A percentile compares a stretch with the other conserved stretches of the same genome.
phyloP scores from a whole-genome alignment of 2,329 filamentous ascomycete genomes.

The Penicillium olsonii region DNA sequence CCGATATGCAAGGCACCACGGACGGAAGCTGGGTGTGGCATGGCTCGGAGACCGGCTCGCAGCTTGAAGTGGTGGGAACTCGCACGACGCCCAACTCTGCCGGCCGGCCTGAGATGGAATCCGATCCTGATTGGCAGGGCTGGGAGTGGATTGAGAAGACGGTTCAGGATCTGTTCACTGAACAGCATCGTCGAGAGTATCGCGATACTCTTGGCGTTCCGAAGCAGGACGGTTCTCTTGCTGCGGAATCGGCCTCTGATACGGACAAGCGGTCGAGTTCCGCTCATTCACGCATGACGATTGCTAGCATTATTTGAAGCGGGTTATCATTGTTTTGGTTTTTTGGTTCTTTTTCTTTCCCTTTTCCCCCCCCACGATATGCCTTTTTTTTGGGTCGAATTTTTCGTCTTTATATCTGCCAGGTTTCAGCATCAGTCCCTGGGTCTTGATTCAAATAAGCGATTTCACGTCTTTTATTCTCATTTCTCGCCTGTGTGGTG shows the following conservation, averaged over 20 bases:
- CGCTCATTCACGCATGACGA: constrained; percentile 47
- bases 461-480: background rate
- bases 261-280: constrained; percentile 31
- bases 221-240: constrained; percentile 17
- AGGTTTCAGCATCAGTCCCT: background rate
- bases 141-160: constrained; percentile 74
- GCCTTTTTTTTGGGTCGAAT: background rate
- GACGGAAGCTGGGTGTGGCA: constrained; percentile 84
- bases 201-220: constrained; percentile 19
- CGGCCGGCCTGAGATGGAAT: constrained; percentile 53
- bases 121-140: constrained; percentile 71
- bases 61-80: constrained; percentile 30
- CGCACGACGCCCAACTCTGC: constrained; percentile 14
- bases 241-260: constrained; percentile 26
- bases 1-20: constrained; percentile 78
- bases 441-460: background rate
- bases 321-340: background rate
- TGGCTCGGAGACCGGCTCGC: constrained; percentile 55
- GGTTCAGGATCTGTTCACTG: constrained; percentile 44
- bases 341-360: background rate
- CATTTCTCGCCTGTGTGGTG: background rate
- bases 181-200: constrained; percentile 39
- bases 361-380: no score
- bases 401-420: background rate
- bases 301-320: constrained; percentile 47